Percentiles rank a stretch among this genome's conserved stretches.
Conservation (phyloP, 768 basidiomycete species). For the Phaffia tasmanica region DNA sequence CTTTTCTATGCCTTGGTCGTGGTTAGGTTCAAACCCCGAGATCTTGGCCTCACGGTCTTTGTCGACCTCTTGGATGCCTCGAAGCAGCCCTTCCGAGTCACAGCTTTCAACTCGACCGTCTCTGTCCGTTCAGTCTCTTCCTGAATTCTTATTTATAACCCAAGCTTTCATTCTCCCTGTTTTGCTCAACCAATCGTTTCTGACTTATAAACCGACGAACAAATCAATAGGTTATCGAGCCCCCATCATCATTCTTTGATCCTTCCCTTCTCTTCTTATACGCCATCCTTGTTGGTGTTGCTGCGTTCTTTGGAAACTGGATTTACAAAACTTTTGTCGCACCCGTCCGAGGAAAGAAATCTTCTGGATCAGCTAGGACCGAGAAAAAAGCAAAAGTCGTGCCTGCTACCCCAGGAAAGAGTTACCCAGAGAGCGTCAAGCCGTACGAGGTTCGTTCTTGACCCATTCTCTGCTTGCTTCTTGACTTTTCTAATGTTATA, state of each 20-base stretch:
- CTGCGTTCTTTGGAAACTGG: conserved; percentile 31
- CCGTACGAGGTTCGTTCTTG: conserved; percentile 41
- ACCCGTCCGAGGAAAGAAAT: conserved; percentile 17
- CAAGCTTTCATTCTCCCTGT: background rate
- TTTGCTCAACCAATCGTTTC: background rate
- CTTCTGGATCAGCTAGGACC: conserved; percentile 3
- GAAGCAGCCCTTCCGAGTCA: conserved; percentile 17
- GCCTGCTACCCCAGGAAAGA: conserved; percentile 28
- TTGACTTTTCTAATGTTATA: background rate
- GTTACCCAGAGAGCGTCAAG: conserved; percentile 33
- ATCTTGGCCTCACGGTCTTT: conserved; percentile 11
- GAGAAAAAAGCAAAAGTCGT: conserved; percentile 25
- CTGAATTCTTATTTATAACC: no score
- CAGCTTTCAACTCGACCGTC: conserved; percentile 39
- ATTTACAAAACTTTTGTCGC: conserved; percentile 34
- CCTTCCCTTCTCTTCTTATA: conserved; percentile 35
- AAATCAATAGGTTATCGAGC: conserved; percentile 1
- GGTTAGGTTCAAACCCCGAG: background rate
- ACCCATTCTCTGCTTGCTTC: conserved; percentile 29
- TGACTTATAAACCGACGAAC: background rate
- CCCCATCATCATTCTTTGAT: conserved; percentile 4
- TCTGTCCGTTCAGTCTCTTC: conserved; percentile 28
- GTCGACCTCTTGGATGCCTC: conserved; percentile 5
- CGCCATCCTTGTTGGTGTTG: conserved; percentile 32
- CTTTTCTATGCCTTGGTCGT: no score